phyloP scores from a whole-genome alignment of 164 flowering plant species.

The Tinospora cordifolia region DNA sequence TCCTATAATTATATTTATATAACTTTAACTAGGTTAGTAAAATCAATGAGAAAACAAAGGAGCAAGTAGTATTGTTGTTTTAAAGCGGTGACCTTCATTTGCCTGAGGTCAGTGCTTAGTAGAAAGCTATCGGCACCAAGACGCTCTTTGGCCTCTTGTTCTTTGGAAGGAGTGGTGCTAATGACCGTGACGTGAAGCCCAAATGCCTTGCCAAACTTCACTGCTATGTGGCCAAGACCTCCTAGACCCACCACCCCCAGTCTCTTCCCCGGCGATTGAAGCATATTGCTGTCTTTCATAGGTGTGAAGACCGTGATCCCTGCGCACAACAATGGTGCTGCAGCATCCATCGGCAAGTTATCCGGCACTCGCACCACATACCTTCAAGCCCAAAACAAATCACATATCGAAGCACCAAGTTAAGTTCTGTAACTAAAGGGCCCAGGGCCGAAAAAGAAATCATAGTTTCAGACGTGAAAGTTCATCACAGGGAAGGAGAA shows the following conservation, averaged over 20 bases:
- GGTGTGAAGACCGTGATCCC: slow-evolving; percentile 69
- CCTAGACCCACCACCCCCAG: slow-evolving; percentile 73
- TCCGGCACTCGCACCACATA: slow-evolving; percentile 59
- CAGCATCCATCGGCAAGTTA: slow-evolving; percentile 51
- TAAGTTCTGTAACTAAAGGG: no score
- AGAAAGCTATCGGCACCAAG: slow-evolving; percentile 67
- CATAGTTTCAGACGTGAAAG: no score
- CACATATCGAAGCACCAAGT: no score
- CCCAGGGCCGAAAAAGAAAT: background rate
- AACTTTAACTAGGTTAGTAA: no score
- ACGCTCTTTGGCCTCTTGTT: slow-evolving; percentile 46
- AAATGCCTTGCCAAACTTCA: slow-evolving; percentile 69
- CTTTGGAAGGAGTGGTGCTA: slow-evolving; percentile 67
- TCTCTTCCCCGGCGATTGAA: slow-evolving; percentile 39
- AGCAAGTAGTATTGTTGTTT: background rate
- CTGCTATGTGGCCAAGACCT: slow-evolving; percentile 70
- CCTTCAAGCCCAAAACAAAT: slow-evolving; percentile 28
- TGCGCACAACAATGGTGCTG: slow-evolving; percentile 66
- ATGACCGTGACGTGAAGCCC: slow-evolving; percentile 76
- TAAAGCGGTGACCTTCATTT: slow-evolving; percentile 46
- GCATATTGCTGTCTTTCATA: slow-evolving; percentile 46
- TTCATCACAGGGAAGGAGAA: no score
- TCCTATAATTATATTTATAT: slow-evolving; percentile 20
- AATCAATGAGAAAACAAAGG: background rate
- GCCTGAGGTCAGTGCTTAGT: slow-evolving; percentile 41